These are phyloP conservation scores for Thuja plicata DNA, from an alignment of 83 land plant species.

Conservation along the genomic window DNA sequence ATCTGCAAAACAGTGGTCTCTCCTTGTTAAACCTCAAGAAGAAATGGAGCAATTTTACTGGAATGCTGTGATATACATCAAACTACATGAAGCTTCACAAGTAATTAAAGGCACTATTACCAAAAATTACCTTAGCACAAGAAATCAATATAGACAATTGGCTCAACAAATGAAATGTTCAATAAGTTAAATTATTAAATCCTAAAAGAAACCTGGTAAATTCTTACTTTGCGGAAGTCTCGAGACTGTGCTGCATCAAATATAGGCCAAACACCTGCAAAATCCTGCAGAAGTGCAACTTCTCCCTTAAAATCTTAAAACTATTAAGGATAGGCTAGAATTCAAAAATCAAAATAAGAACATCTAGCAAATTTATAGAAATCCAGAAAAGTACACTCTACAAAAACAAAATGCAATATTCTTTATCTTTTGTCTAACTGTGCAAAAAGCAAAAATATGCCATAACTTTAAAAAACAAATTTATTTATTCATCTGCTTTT, in stretches of 20 bases:
- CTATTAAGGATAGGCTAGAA: background rate
- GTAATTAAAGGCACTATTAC: background rate
- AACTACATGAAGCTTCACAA: background rate
- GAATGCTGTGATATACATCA: background rate
- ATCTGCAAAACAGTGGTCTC: constrained; percentile 51
- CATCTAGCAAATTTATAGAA: background rate
- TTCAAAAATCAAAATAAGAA: background rate
- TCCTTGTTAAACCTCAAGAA: background rate
- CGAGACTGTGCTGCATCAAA: constrained; percentile 98
- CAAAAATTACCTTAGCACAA: background rate
- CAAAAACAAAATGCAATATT: background rate
- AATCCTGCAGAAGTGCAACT: constrained; percentile 67
- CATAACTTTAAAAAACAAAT: background rate
- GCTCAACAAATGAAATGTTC: background rate
- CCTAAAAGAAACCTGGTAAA: background rate
- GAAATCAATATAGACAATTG: background rate
- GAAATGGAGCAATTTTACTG: background rate
- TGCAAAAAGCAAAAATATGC: background rate
- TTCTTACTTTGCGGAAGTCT: constrained; percentile 89
- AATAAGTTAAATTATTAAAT: background rate
- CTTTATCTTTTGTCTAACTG: background rate
- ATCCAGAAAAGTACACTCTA: background rate
- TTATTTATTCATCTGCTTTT: background rate
- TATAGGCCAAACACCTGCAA: constrained; percentile 99
- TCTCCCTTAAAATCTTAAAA: background rate